Percentiles rank a stretch among this genome's conserved stretches.
Conservation (phyloP, 306 rosid species). For the Bauhinia variegata region DNA sequence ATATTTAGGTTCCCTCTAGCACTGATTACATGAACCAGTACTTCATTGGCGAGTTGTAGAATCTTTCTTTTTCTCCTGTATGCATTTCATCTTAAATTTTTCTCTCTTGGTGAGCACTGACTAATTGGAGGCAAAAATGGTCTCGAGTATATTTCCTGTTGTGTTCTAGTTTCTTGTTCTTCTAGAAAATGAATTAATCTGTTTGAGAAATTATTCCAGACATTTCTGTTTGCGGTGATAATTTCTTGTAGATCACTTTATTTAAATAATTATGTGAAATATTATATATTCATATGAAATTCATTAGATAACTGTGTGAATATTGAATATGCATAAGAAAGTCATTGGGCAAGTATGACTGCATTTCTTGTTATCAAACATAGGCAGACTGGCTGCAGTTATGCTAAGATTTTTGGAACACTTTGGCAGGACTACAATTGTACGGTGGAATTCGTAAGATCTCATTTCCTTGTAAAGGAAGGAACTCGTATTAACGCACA, state of each 20-base stretch:
- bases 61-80: not conserved
- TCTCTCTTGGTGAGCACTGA: conserved; percentile 21
- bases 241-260: conserved; percentile 1
- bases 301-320: too few relatives aligned
- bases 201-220: not conserved
- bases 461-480: conserved; percentile 94
- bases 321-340: conserved; percentile 16
- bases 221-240: not conserved
- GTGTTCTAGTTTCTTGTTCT: conserved; percentile 5
- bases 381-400: conserved; percentile 21
- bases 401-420: conserved; percentile 46
- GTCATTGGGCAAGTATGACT: conserved; percentile 19
- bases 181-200: conserved; percentile 20
- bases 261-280: conserved; percentile 21
- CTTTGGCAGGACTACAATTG: conserved; percentile 80
- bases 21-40: conserved; percentile 5
- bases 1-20: conserved; percentile 12
- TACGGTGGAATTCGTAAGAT: conserved; percentile 84
- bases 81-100: conserved; percentile 6
- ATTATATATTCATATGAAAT: too few relatives aligned
- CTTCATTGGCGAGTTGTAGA: not conserved
- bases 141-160: conserved; percentile 13
- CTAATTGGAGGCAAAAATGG: conserved; percentile 14
- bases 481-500: conserved; percentile 70
- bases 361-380: conserved; percentile 29